A percentile compares a stretch with the other conserved stretches of the same genome.
Evolutionary conservation across 768 basidiomycete species (phyloP).

Genomic region (Galerina marginata): DNA sequence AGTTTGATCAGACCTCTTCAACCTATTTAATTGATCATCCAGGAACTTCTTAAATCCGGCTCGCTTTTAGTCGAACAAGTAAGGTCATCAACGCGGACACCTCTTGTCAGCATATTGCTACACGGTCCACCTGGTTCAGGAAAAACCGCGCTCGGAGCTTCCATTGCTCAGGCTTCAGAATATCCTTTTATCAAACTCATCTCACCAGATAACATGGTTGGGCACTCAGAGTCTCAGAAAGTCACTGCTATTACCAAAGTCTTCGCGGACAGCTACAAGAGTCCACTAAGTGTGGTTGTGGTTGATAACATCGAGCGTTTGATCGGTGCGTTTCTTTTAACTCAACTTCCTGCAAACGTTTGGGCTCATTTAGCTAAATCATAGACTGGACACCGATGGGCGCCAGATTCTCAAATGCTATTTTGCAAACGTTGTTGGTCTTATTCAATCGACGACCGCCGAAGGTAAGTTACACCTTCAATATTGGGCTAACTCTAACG

Average conservation of each 20-base stretch:
- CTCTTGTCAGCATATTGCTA: constrained; percentile 87
- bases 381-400: constrained; percentile 97
- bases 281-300: constrained; percentile 93
- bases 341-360: neutral
- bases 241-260: constrained; percentile 90
- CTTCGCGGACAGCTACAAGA: constrained; percentile 96
- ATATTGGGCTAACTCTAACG: constrained; percentile 8
- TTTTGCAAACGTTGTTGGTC: constrained; percentile 89
- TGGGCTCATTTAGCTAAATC: neutral
- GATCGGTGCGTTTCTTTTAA: constrained; percentile 61
- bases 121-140: constrained; percentile 92
- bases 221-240: constrained; percentile 92
- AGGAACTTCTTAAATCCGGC: constrained; percentile 90
- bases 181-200: constrained; percentile 99
- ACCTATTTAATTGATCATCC: constrained; percentile 11
- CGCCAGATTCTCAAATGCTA: constrained; percentile 93
- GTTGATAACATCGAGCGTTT: constrained; percentile 94
- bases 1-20: constrained; percentile 1
- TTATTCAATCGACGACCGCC: constrained; percentile 89
- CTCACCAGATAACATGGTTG: constrained; percentile 96
- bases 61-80: constrained; percentile 94
- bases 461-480: constrained; percentile 59
- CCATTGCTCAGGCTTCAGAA: constrained; percentile 90
- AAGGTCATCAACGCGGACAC: constrained; percentile 85
- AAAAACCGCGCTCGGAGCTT: constrained; percentile 93